These are phyloP conservation scores for Trichoderma sp. DNA, from an alignment of 2,329 filamentous ascomycete species.

Conservation along the genomic window DNA sequence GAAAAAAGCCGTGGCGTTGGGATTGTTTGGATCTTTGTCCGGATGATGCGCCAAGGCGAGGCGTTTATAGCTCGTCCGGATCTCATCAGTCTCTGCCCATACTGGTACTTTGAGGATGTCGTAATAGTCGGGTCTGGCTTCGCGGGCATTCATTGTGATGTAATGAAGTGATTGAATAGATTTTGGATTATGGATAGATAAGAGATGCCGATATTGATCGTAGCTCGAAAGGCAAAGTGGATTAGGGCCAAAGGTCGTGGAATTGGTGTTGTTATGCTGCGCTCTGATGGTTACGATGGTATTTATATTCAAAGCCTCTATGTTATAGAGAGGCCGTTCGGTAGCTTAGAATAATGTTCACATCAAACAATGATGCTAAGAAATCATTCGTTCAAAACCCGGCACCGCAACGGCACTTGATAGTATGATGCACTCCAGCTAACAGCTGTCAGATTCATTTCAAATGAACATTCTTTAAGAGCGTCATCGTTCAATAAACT, in stretches of 20 bases:
- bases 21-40: neutral
- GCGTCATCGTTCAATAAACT: neutral
- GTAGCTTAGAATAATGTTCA: neutral
- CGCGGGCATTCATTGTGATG: neutral
- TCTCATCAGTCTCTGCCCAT: neutral
- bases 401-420: neutral
- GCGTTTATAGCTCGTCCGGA: neutral
- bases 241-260: neutral
- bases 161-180: neutral
- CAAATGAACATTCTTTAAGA: neutral
- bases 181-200: neutral
- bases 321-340: rapidly evolving
- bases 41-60: neutral
- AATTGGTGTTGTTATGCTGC: neutral
- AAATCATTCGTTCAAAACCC: neutral
- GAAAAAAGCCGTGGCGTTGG: neutral
- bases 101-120: neutral
- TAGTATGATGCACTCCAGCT: neutral
- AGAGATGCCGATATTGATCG: neutral
- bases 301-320: neutral
- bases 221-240: neutral
- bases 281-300: neutral
- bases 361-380: neutral
- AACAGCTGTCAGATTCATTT: neutral
- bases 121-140: neutral